phyloP scores from a whole-genome alignment of 2,329 filamentous ascomycete genomes.

The Ophiosphaerella narmari region DNA sequence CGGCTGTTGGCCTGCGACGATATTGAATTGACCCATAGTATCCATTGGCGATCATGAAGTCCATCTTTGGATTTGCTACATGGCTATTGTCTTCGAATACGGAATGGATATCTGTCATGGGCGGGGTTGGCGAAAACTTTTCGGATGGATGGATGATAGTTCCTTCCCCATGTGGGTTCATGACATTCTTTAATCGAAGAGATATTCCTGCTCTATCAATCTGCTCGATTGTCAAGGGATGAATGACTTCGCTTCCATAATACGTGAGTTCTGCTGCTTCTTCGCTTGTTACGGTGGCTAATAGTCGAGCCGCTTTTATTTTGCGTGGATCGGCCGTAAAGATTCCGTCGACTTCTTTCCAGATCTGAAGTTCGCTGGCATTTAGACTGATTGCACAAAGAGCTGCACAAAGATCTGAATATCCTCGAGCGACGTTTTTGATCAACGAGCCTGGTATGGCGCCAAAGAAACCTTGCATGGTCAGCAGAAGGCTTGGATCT shows the following conservation, averaged over 20 bases:
- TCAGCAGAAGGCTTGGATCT: background rate
- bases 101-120: background rate
- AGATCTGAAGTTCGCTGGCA: slow-evolving; percentile 89
- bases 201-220: slow-evolving; percentile 76
- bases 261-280: slow-evolving; percentile 93
- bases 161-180: slow-evolving; percentile 63
- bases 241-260: slow-evolving; percentile 83
- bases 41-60: slow-evolving; percentile 10
- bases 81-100: background rate
- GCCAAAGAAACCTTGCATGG: slow-evolving; percentile 76
- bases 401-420: slow-evolving; percentile 92
- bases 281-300: slow-evolving; percentile 85
- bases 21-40: slow-evolving; percentile 11
- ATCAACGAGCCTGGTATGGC: slow-evolving; percentile 86
- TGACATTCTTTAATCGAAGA: slow-evolving; percentile 90
- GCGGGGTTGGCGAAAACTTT: too few species aligned
- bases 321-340: slow-evolving; percentile 86
- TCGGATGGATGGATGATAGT: slow-evolving; percentile 1
- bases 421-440: slow-evolving; percentile 87
- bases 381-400: slow-evolving; percentile 81
- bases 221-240: slow-evolving; percentile 99
- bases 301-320: slow-evolving; percentile 88
- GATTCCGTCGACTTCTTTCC: slow-evolving; percentile 98
- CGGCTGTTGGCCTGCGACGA: slow-evolving; percentile 55
- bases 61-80: background rate